Base-by-base conservation (phyloP, 768 basidiomycete species). In the Hygrophoropsis aurantiaca region DNA sequence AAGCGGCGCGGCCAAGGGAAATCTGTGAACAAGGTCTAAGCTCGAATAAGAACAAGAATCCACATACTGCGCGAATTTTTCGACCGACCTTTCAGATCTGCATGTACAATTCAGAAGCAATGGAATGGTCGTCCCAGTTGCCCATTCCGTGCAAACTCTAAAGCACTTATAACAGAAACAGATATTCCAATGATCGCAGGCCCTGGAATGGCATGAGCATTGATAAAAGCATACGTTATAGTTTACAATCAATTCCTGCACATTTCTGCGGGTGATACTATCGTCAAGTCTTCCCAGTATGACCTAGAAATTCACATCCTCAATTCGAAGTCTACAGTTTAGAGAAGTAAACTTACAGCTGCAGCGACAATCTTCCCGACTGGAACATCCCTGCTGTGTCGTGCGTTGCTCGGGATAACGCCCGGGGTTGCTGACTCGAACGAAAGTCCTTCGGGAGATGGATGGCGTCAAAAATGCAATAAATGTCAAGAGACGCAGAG, bases 101-200 rank as follows among this genome's bases (percentile, higher is more conserved):
- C 33, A 16, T 36, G 51, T 60, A 33, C 55, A 60, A 49, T 60
- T 67, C 9, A 82, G 83, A 21, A 80, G 60, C 33, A 60, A 36
- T 47, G 82, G 73, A 3, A 81, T 61, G 19, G 72, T 60, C 19
- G 67, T 71, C 53, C 68, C 69, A 21, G 69, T 52, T 30, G 78
- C 70, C 2, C 83, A 74, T 4, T 77, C 52, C 8, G 77, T 74
- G 54, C 80, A 84, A 8, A 87, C n/a, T n/a, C 50, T 33, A 87
- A 68, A 10, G 69, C 63, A 41, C 72, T 66, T 54, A 85, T 88
- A 24, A 78, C 86, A 4, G 89, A 90, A 3, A 74, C 45, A 1
- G 66, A 64, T 13, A 77, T 74, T n/a, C n/a, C n/a, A n/a, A n/a
- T n/a, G 49, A 71, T 74, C 21, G 81, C 58, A 3, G 86, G 84